Percentiles rank a stretch among this genome's conserved stretches.
Conservation (phyloP, 2,329 filamentous ascomycete genomes). For the Passalora sequoiae region DNA sequence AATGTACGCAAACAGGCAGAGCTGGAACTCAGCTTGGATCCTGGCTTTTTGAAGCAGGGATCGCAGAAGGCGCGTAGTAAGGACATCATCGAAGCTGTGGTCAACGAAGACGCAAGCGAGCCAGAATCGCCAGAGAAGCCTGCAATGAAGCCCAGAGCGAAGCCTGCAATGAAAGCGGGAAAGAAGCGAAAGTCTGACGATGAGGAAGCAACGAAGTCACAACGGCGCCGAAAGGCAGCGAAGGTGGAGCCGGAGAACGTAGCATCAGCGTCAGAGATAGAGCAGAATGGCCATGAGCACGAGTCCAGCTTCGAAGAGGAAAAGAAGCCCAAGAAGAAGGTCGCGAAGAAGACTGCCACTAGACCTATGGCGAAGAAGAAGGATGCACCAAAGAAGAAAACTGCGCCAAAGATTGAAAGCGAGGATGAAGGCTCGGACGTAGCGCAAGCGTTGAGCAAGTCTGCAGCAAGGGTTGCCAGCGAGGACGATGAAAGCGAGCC, state of each 20-base stretch:
- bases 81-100: constrained; percentile 49
- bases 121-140: constrained; percentile 20
- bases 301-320: constrained; percentile 10
- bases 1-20: constrained; percentile 51
- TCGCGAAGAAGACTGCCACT: constrained; percentile 8
- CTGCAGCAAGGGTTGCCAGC: not conserved
- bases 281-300: constrained; percentile 5
- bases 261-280: constrained; percentile 10
- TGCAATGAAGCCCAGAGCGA: constrained; percentile 20
- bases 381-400: constrained; percentile 8
- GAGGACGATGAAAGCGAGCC: constrained; percentile 14
- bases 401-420: constrained; percentile 3
- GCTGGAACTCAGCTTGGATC: constrained; percentile 46
- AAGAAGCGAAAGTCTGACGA: constrained; percentile 32
- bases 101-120: constrained; percentile 31
- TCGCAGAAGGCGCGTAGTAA: constrained; percentile 54
- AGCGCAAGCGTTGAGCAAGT: constrained; percentile 12
- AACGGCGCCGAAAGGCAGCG: constrained; percentile 24
- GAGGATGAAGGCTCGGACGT: constrained; percentile 15
- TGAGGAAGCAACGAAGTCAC: constrained; percentile 17
- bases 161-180: constrained; percentile 21
- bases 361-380: constrained; percentile 5
- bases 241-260: constrained; percentile 17
- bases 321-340: constrained; percentile 8
- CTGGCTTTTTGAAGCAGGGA: constrained; percentile 52